phyloP scores from a whole-genome alignment of 2,329 filamentous ascomycete species.

The Akanthomyces dipterigenus region DNA sequence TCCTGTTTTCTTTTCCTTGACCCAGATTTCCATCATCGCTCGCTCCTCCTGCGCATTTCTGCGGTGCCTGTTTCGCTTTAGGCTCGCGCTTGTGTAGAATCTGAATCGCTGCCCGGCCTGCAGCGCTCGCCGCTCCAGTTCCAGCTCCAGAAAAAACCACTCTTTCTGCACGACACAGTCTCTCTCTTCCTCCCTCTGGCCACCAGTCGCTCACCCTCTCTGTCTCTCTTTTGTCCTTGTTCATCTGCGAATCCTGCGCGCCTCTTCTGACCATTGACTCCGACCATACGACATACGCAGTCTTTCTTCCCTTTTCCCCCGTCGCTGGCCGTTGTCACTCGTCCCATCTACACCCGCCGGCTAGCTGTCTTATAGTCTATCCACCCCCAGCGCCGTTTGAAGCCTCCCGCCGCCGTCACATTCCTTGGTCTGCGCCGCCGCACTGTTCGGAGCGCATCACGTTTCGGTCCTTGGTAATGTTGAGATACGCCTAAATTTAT shows the following conservation, averaged over 20 bases:
- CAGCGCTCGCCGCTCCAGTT: neutral
- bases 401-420: neutral
- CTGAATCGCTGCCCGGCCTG: neutral
- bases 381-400: neutral
- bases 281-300: neutral
- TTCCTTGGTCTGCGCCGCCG: neutral
- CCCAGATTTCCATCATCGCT: neutral
- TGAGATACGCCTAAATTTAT: neutral
- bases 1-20: neutral
- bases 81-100: constrained; percentile 5
- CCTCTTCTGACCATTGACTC: neutral
- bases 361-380: neutral
- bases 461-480: neutral
- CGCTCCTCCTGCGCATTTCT: neutral
- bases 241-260: neutral
- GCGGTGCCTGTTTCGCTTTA: constrained; percentile 4
- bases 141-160: constrained; percentile 8
- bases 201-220: neutral
- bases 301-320: neutral
- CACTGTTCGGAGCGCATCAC: neutral
- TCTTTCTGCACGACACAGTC: constrained; percentile 5
- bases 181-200: constrained; percentile 7
- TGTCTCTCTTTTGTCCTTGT: neutral
- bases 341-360: neutral
- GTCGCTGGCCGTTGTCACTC: neutral